phyloP scores from a whole-genome alignment of 495 filamentous ascomycete species.

The Xylaria nigripes region DNA sequence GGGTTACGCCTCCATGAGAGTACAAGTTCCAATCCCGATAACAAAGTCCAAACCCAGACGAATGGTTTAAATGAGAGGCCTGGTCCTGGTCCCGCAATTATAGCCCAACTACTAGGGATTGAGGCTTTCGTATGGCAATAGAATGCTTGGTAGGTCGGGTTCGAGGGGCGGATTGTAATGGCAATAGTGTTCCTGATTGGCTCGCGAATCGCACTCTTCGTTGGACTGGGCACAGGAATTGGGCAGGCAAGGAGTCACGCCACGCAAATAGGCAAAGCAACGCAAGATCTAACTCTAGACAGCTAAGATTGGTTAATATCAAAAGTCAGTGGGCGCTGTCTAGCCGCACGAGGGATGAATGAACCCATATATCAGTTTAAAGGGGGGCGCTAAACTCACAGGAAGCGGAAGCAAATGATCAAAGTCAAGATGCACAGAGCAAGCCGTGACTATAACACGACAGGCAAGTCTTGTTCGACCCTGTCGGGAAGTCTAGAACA shows the following conservation, averaged over 20 bases:
- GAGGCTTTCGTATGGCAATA: background rate
- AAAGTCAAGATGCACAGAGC: background rate
- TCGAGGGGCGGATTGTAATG: background rate
- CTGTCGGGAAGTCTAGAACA: background rate
- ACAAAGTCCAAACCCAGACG: background rate
- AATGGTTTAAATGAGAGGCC: background rate
- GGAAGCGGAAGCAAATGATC: background rate
- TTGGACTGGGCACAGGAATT: slow-evolving; percentile 4
- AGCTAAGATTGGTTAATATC: background rate
- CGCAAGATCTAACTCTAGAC: background rate
- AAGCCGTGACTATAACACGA: background rate
- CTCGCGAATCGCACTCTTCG: background rate
- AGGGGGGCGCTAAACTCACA: slow-evolving; percentile 1
- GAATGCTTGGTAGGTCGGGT: background rate
- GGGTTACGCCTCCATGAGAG: slow-evolving; percentile 9
- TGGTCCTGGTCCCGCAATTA: background rate
- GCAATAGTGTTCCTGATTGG: slow-evolving; percentile 3
- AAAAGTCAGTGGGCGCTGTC: background rate
- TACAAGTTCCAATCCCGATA: background rate
- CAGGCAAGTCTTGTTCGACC: background rate
- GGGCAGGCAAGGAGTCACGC: background rate
- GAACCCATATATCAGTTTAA: background rate
- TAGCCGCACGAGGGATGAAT: background rate
- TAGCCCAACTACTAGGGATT: background rate
- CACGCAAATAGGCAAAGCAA: background rate